Base-by-base conservation (phyloP, 345 rosid genomes). In the Melaleuca alternifolia region DNA sequence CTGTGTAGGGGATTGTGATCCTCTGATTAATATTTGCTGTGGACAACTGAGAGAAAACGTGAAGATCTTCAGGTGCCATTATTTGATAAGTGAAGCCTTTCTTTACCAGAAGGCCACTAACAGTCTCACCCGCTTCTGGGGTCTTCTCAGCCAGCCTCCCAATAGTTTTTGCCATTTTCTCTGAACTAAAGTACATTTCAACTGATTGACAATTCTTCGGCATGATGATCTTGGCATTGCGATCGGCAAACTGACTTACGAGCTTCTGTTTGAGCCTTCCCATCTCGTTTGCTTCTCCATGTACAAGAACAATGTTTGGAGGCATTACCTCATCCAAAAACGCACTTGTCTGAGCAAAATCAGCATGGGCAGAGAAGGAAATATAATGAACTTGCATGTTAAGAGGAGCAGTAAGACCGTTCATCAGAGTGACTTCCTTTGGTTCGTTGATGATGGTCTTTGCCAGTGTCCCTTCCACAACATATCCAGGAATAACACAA, bases 21-120 rank as follows among this genome's bases (percentile, higher is more conserved):
- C 99, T 92, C 89, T 97, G 98, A 61, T 94, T 94, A 83, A 97
- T 85, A 87, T 93, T 94, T 86, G 98, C 96, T 24, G 99, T 95
- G 85, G 96, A 94, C 54, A 97, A 93, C 93, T 97, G 99, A 48
- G 99, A 97, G 92, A 97, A 97, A 51, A 97, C 93, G 88, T 95
- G 98, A 84, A 97, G 98, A 91, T 97, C 99, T 84, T 94, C 99
- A 5, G 98, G 97, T 54, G 98, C 98, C 99, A 97, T 97, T 86
- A 97, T 95, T 92, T 97, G 99, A 89, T 94, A 95, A 59, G 99
- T 93, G 90, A 97, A 97, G 51, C 97, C 98, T 89, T 96, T 96
- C 96, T 97, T 97, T 48, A 94, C 98, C 50, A 96, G 94, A 87
- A 96, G 90, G 52, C 97, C 99, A 77, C 95, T 94, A 53, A 95